Evolutionary conservation across 2,329 filamentous ascomycete species (phyloP), one percentile per base, ranked within the genome.

Genomic region (Phaeoacremonium minimum): DNA sequence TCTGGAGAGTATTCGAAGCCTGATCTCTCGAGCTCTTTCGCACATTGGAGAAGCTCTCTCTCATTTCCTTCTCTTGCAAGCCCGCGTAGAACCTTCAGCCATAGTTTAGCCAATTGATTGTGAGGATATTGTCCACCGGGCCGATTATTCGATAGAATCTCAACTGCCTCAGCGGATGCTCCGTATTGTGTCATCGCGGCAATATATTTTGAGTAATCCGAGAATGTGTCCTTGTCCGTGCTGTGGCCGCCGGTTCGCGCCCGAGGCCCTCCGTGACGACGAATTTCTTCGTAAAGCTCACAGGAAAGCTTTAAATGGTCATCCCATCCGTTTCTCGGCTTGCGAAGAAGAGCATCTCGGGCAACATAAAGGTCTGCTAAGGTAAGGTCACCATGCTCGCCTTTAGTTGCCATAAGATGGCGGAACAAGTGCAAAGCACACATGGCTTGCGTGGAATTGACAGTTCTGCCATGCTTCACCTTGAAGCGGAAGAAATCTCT

Each of bases 361-460:
- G 72, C 71, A 35, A 55, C 60, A 38, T 57, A 60, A 38, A 73
- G 60, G 42, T 71, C 70, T 26, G 59, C 57, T 36, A 57, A 55
- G 26, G 49, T 58, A 42, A 66, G 50, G 16, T 56, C 60, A 13
- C 50, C 50, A 19, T 61, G 58, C 36, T 56, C 49, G 6, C 55
- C 43, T n/a, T 87, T 64, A 53, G 87, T 76, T 15, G 72, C 61
- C 40, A 87, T 73, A 30, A 87, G 77, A 28, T 71, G 59, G 9
- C 56, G 57, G 38, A 71, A 66, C 38, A 74, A 61, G 14, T 68
- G 60, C 18, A 71, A 53, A 15, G 75, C 69, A 47, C 80, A 66
- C n/a, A 70, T 59, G 1, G 85, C 83, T 49, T 93, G 83, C 29
- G 81, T 71, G 48, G 77, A 69, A 58, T 87, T 79, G 55, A 87